Conservation (phyloP, 2,329 filamentous ascomycete genomes). For the Colletotrichum eleusines region DNA sequence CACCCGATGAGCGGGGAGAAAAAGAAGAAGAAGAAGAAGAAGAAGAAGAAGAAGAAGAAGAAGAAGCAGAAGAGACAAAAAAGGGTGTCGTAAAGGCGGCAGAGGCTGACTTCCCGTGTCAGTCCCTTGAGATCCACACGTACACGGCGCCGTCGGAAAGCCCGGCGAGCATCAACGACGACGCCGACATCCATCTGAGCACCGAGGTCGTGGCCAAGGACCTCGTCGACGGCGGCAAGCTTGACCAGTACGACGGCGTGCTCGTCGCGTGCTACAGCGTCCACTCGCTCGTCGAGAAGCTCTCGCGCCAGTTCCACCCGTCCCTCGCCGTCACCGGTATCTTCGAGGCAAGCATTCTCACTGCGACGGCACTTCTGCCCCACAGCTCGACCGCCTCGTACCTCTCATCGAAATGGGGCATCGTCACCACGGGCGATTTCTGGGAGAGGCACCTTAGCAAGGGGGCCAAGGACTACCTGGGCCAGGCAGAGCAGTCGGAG, state of each 20-base stretch:
- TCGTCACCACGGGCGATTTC: constrained; percentile 87
- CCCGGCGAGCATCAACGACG: constrained; percentile 83
- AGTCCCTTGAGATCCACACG: constrained; percentile 65
- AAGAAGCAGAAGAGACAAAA: no score
- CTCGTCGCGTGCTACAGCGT: constrained; percentile 91
- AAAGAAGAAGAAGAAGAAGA: no score
- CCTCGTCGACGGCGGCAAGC: constrained; percentile 48
- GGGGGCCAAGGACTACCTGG: constrained; percentile 75
- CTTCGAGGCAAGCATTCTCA: constrained; percentile 83
- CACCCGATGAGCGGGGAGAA: not conserved
- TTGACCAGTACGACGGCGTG: constrained; percentile 75
- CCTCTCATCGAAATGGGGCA: constrained; percentile 74
- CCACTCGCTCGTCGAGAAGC: constrained; percentile 77
- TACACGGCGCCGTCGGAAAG: constrained; percentile 75
- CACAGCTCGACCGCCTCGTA: constrained; percentile 44
- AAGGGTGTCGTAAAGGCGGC: not conserved
- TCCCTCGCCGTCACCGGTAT: constrained; percentile 78
- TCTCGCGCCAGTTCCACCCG: constrained; percentile 55
- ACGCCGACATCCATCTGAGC: constrained; percentile 74
- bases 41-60: not conserved
- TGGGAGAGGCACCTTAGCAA: constrained; percentile 81
- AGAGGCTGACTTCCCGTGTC: constrained; percentile 29
- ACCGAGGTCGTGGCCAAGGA: constrained; percentile 71
- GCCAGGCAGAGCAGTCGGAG: constrained; percentile 52
- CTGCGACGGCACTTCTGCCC: constrained; percentile 67